Evolutionary conservation across 2,329 filamentous ascomycete genomes (phyloP), one percentile per base, ranked within the genome.

Genomic region (Clonostachys byssicola): DNA sequence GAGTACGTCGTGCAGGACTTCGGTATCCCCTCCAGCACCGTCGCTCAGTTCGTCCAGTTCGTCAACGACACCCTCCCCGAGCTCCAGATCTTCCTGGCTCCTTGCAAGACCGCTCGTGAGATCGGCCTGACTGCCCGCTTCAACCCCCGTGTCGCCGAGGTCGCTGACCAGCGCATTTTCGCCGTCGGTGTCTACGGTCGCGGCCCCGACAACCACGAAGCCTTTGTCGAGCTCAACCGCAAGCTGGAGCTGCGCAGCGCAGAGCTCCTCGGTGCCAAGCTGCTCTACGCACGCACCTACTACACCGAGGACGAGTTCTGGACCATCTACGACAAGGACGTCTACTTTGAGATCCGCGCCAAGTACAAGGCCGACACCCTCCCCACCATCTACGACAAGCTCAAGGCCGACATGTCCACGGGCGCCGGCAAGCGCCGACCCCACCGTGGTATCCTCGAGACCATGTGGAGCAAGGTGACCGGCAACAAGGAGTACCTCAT

Each of bases 241-340:
- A 66, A 68, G 20, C 60, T 81, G 2, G 77, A 80, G 57, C 61
- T 64, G 47, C 73, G 67, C 33, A 60, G 78, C 5, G 64, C 65
- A 3, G 69, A 75, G 36, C 64, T 79, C 35, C 67, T 73, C 8
- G 77, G 77, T 13, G 74, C 75, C 66, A 79, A 79, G 58, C 77
- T 75, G 68, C 56, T 81, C 7, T 81, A 81, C 54, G 75, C 77
- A 6, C 74, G 78, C 46, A 75, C 74, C 0, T 80, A 76, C 58
- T 77, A 77, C 56, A 70, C 65, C 16, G 70, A 77, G 54, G 62
- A 68, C 3, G 76, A 80, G 46, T 81, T 81, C 57, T 79, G 75
- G 75, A 57, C 63, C 17, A 71, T 75, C 49, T 80, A 77, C 51
- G 68, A 78, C 52, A 64, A 64, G 44, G 51, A 66, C 20, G 72